Percentiles rank a stretch among this genome's conserved stretches.
Conservation (phyloP, 2,329 filamentous ascomycete species). For the Zarea fungicola region DNA sequence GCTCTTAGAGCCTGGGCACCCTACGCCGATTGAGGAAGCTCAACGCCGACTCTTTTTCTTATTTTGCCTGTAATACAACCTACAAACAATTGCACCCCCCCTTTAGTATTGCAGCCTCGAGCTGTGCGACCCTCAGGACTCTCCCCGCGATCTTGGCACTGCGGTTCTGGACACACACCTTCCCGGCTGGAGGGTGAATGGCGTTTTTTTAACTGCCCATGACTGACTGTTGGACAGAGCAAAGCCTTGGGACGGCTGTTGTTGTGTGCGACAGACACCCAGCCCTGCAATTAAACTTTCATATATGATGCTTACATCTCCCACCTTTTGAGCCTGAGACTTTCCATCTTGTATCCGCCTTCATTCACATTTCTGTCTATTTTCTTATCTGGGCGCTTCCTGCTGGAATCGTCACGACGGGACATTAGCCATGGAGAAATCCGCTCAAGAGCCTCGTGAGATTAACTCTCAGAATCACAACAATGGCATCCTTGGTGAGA, state of each 20-base stretch:
- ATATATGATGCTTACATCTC: conserved; percentile 3
- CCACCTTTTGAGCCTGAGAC: not conserved
- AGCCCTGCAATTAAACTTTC: conserved; percentile 1
- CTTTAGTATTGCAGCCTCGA: conserved; percentile 5
- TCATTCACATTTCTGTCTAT: not conserved
- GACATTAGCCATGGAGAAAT: conserved; percentile 4
- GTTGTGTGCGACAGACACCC: not conserved
- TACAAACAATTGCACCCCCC: not conserved
- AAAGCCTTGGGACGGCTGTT: too few species aligned
- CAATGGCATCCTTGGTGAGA: conserved; percentile 6
- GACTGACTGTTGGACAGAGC: too few species aligned
- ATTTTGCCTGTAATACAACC: not conserved
- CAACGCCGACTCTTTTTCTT: conserved; percentile 2
- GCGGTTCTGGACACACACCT: not conserved
- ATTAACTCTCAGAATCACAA: not conserved
- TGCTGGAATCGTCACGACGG: conserved; percentile 3
- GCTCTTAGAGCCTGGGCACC: conserved; percentile 5
- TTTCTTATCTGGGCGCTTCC: not conserved
- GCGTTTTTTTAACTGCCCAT: not conserved
- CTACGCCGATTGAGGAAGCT: conserved; percentile 12
- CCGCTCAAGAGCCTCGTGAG: not conserved
- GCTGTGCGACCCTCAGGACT: not conserved
- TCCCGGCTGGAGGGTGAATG: not conserved
- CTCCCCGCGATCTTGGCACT: conserved; percentile 12
- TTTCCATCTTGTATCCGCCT: not conserved